Conservation (phyloP, 108 stramenopile genomes). For the Asterionellopsis glacialis region DNA sequence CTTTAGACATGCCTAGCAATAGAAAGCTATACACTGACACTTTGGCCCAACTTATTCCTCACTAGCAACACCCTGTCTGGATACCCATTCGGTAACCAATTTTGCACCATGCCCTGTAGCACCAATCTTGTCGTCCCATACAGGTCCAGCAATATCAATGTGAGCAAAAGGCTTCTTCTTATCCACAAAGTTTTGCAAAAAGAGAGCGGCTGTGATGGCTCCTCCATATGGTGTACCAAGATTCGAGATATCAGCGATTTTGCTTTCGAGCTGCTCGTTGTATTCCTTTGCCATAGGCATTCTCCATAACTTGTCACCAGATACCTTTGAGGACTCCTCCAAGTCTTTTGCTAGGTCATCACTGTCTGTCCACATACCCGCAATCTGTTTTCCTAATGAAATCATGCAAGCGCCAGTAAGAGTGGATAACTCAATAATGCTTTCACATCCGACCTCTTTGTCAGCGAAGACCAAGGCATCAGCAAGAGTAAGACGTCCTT, state of each 20-base stretch:
- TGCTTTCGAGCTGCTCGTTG: conserved; percentile 76
- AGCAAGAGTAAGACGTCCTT: conserved; percentile 95
- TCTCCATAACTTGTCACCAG: conserved; percentile 90
- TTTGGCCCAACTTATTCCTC: no score
- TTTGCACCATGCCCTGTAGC: conserved; percentile 95
- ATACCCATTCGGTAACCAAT: conserved; percentile 85
- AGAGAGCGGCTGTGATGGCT: conserved; percentile 86
- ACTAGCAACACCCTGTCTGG: conserved; percentile 39
- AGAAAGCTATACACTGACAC: no score
- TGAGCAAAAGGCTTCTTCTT: conserved; percentile 88
- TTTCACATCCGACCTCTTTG: conserved; percentile 84
- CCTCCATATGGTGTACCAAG: conserved; percentile 77
- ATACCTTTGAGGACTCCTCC: conserved; percentile 62
- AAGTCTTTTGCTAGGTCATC: conserved; percentile 84
- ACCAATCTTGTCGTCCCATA: conserved; percentile 85
- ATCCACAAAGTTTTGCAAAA: conserved; percentile 86
- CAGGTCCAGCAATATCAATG: conserved; percentile 91
- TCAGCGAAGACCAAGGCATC: conserved; percentile 97
- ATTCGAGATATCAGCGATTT: conserved; percentile 86
- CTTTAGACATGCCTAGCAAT: no score
- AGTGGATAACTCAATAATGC: conserved; percentile 92
- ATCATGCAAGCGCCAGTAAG: conserved; percentile 91
- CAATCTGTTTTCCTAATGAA: conserved; percentile 55
- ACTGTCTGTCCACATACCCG: conserved; percentile 85
- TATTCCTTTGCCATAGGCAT: conserved; percentile 84